Conservation (phyloP, 176 grass and related monocot species). For the Triticum aestivum region IWGSC_CS_RefSeq_v2.1 NC_057797.1:763934254-763934753, state of each 20-base stretch:
- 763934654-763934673: not conserved
- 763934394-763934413: not conserved
- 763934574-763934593: slow-evolving; percentile 21
- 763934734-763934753: no score
- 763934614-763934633: not conserved
- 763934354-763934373: not conserved
- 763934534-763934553: not conserved
- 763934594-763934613: not conserved
- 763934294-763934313: slow-evolving; percentile 72
- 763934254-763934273: no score
- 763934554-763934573: not conserved
- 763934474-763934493: slow-evolving; percentile 37
- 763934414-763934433: not conserved
- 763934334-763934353: not conserved
- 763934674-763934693: no score
- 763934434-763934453: no score
- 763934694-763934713: no score
- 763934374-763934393: not conserved
- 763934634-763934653: slow-evolving; percentile 19
- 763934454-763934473: no score
- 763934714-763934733: no score
- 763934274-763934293: slow-evolving; percentile 31
- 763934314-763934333: slow-evolving; percentile 46
- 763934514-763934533: not conserved
- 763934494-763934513: not conserved